phyloP scores from a whole-genome alignment of 106 monocot genomes.

The Chionographis japonica region DNA sequence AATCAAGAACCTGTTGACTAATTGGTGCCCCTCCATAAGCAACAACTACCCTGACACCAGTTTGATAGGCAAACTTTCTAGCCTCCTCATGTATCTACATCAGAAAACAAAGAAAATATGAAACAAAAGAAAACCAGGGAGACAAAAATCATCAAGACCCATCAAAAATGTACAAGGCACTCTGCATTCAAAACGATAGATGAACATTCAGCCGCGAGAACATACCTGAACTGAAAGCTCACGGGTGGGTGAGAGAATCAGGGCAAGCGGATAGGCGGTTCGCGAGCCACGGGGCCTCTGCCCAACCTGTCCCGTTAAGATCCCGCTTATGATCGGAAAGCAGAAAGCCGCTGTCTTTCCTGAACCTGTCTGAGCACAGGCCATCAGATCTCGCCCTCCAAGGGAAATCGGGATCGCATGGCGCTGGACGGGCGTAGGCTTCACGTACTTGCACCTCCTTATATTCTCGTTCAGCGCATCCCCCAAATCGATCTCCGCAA shows the following conservation, averaged over 20 bases:
- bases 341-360: constrained; percentile 83
- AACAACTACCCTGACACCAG: constrained; percentile 60
- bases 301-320: constrained; percentile 43
- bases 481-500: constrained; percentile 73
- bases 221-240: constrained; percentile 66
- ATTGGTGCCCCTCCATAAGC: constrained; percentile 61
- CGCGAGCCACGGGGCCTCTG: constrained; percentile 47
- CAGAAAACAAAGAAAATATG: constrained; percentile 4
- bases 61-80: constrained; percentile 55
- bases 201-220: background rate
- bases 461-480: constrained; percentile 70
- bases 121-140: background rate
- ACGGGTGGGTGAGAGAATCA: constrained; percentile 69
- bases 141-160: background rate
- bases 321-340: constrained; percentile 75
- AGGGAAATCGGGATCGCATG: constrained; percentile 73
- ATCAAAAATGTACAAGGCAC: no score
- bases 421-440: constrained; percentile 74
- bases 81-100: constrained; percentile 64
- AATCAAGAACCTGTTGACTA: constrained; percentile 37
- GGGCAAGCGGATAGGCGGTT: constrained; percentile 50
- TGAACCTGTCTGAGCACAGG: constrained; percentile 83
- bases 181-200: no score
- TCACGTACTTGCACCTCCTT: constrained; percentile 70
- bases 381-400: constrained; percentile 65